phyloP scores from a whole-genome alignment of 352 stramenopile species.

The Globisporangium lucens region DNA sequence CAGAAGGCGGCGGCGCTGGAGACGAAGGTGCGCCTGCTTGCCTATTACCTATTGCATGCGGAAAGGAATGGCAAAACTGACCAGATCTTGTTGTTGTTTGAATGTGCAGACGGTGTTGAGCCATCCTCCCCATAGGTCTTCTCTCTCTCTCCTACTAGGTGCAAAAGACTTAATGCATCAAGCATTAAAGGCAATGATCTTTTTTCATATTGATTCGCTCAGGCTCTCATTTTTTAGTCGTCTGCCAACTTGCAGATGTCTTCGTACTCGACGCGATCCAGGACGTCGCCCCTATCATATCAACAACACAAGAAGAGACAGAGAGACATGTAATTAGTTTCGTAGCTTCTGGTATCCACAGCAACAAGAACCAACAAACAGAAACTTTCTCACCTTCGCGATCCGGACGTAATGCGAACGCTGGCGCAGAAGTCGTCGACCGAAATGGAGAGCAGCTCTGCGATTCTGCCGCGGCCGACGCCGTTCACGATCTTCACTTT shows the following conservation, averaged over 20 bases:
- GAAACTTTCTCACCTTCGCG: conserved; percentile 35
- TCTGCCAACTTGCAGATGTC: conserved; percentile 74
- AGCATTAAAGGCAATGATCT: background rate
- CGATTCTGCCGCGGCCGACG: conserved; percentile 46
- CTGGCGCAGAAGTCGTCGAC: conserved; percentile 65
- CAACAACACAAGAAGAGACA: conserved; percentile 6
- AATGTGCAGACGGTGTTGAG: conserved; percentile 8
- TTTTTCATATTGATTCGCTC: background rate
- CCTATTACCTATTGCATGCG: background rate
- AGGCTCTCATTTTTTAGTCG: conserved; percentile 18
- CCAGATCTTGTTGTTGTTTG: background rate
- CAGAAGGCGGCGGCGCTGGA: conserved; percentile 4
- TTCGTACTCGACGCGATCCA: conserved; percentile 82
- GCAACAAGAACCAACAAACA: background rate
- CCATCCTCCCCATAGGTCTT: conserved; percentile 6
- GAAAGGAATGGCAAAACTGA: conserved; percentile 2
- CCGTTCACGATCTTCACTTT: conserved; percentile 81
- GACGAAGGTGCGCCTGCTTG: conserved; percentile 15
- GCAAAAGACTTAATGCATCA: background rate
- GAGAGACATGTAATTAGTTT: background rate
- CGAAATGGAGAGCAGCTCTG: conserved; percentile 69
- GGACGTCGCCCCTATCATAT: conserved; percentile 43
- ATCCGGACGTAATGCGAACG: conserved; percentile 61
- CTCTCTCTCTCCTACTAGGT: background rate
- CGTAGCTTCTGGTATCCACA: background rate